Conservation (phyloP, 1,284 basidiomycete genomes). For the Cutaneotrichosporon cavernicola region DNA sequence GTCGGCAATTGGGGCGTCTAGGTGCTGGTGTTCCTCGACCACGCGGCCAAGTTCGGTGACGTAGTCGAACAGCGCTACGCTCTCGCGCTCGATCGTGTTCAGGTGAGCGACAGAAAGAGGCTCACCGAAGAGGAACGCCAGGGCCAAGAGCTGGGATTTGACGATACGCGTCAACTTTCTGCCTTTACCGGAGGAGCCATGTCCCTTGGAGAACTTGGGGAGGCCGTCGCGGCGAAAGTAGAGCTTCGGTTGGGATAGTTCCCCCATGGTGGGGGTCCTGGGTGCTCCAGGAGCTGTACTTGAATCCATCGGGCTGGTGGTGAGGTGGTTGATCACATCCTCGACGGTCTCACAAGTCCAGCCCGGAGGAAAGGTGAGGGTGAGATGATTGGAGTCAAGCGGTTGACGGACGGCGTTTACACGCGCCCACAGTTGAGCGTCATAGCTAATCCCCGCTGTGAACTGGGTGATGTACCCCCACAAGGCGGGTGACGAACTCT, state of each 20-base stretch:
- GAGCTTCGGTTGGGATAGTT: background rate
- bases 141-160: background rate
- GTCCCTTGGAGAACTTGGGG: background rate
- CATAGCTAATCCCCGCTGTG: background rate
- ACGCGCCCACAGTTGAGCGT: background rate
- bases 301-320: background rate
- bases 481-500: background rate
- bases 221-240: background rate
- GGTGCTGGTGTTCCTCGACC: background rate
- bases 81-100: background rate
- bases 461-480: background rate
- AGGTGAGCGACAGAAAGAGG: background rate
- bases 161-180: background rate
- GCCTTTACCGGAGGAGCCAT: background rate
- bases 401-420: background rate
- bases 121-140: background rate
- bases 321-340: conserved; percentile 1
- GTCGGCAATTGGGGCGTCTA: background rate
- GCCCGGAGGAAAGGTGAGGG: background rate
- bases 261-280: background rate
- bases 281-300: background rate
- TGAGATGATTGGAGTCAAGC: background rate
- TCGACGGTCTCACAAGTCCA: background rate
- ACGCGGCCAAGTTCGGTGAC: background rate
- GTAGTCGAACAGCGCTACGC: background rate